These are phyloP conservation scores for Zalerion maritima DNA, from an alignment of 495 filamentous ascomycete genomes.

Conservation along the genomic window DNA sequence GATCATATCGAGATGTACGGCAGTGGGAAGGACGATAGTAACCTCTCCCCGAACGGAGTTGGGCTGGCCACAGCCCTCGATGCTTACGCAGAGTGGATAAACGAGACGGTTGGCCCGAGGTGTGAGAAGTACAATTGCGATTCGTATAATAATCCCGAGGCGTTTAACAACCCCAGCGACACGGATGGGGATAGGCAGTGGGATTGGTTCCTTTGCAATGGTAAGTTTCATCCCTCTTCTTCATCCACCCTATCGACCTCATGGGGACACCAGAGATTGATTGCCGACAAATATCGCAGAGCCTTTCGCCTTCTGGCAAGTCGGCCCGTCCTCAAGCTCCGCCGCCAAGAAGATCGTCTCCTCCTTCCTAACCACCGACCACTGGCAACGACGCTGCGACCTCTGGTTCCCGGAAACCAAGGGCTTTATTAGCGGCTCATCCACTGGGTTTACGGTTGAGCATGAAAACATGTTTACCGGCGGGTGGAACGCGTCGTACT, in stretches of 20 bases:
- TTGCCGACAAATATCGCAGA: constrained; percentile 11
- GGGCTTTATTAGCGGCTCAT: constrained; percentile 1
- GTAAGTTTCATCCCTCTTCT: constrained; percentile 22
- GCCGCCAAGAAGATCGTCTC: constrained; percentile 21
- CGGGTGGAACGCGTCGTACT: constrained; percentile 3
- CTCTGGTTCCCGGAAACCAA: constrained; percentile 3
- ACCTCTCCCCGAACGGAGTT: constrained; percentile 22
- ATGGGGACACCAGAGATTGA: too few species aligned
- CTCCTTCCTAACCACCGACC: constrained; percentile 25
- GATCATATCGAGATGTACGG: constrained; percentile 2
- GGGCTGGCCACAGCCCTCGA: constrained; percentile 32
- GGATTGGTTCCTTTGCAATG: constrained; percentile 23
- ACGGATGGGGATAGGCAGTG: constrained; percentile 21
- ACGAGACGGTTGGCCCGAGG: constrained; percentile 21
- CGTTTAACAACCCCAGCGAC: constrained; percentile 23
- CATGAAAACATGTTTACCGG: constrained; percentile 4
- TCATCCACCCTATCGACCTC: too few species aligned
- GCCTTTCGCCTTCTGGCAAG: constrained; percentile 43
- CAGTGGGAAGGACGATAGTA: neutral
- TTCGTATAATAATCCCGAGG: constrained; percentile 19
- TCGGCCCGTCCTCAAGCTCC: constrained; percentile 4
- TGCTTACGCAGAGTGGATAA: constrained; percentile 35
- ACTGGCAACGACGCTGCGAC: constrained; percentile 21
- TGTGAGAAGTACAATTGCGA: constrained; percentile 28
- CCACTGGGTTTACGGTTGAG: constrained; percentile 2